Percentiles rank a stretch among this genome's conserved stretches.
Evolutionary conservation across 352 stramenopile species (phyloP).

Genomic region (Phytophthora colocasiae): DNA sequence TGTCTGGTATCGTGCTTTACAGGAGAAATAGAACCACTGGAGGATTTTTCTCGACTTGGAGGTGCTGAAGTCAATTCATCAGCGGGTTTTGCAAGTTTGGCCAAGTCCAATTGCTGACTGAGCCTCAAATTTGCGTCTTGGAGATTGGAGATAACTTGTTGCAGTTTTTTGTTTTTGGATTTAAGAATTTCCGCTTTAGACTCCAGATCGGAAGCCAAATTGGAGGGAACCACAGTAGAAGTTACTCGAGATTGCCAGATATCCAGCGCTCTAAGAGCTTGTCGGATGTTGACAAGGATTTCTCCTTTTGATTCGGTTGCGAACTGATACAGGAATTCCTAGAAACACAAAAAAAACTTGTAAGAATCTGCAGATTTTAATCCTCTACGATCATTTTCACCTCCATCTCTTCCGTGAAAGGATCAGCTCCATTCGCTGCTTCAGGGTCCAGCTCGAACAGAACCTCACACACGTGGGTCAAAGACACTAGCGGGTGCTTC

Average conservation of each 20-base stretch:
- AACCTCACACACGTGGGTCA: conserved; percentile 63
- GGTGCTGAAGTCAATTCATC: not conserved
- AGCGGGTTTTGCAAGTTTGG: conserved; percentile 1
- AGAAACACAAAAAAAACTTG: conserved; percentile 11
- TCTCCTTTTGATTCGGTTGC: conserved; percentile 43
- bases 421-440: conserved; percentile 32
- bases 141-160: conserved; percentile 46
- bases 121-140: conserved; percentile 54
- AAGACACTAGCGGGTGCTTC: conserved; percentile 44
- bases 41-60: conserved; percentile 12
- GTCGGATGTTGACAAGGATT: conserved; percentile 62
- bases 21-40: conserved; percentile 14
- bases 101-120: conserved; percentile 42
- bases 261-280: conserved; percentile 60
- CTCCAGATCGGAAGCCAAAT: conserved; percentile 16
- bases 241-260: conserved; percentile 50
- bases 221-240: conserved; percentile 3
- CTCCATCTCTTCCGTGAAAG: conserved; percentile 67
- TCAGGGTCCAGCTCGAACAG: conserved; percentile 60
- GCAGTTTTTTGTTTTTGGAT: conserved; percentile 57
- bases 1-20: conserved; percentile 13
- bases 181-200: conserved; percentile 35
- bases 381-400: conserved; percentile 6
- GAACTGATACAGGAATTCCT: conserved; percentile 66
- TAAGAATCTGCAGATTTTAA: not conserved